Percentiles rank a stretch among this genome's conserved stretches.
These are phyloP conservation scores for Fusarium graminum DNA, from an alignment of 2,329 filamentous ascomycete genomes.

Conservation along the genomic window DNA sequence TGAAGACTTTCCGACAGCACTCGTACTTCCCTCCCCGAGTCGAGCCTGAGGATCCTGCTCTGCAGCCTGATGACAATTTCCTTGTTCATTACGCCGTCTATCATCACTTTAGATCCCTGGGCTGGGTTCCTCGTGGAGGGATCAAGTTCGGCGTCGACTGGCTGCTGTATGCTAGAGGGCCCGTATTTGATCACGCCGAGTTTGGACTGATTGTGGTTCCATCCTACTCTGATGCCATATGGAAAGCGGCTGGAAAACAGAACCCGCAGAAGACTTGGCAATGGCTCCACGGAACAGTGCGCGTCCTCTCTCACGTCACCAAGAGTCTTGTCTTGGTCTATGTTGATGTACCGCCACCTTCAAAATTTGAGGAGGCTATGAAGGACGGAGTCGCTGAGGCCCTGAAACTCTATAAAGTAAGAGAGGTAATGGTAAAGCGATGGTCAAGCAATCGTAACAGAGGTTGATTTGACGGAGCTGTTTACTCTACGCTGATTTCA, in stretches of 20 bases:
- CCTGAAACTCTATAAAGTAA: constrained; percentile 78
- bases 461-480: constrained; percentile 2
- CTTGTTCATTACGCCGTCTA: constrained; percentile 89
- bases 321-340: constrained; percentile 93
- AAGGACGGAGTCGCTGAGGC: constrained; percentile 70
- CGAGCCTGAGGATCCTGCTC: constrained; percentile 53
- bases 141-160: constrained; percentile 97
- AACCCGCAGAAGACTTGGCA: constrained; percentile 73
- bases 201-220: constrained; percentile 90
- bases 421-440: constrained; percentile 83
- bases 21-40: constrained; percentile 75
- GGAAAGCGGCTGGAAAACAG: constrained; percentile 70
- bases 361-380: constrained; percentile 59
- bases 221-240: constrained; percentile 80
- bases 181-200: constrained; percentile 94
- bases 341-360: constrained; percentile 86
- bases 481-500: not conserved
- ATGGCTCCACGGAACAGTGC: constrained; percentile 89
- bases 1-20: constrained; percentile 75
- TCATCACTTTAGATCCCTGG: constrained; percentile 94
- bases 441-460: constrained; percentile 86
- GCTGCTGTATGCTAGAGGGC: constrained; percentile 92
- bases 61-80: constrained; percentile 85
- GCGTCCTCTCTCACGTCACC: constrained; percentile 88
- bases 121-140: constrained; percentile 92